Conservation (phyloP, 2,329 filamentous ascomycete species). For the Aspergillus neotritici region DNA sequence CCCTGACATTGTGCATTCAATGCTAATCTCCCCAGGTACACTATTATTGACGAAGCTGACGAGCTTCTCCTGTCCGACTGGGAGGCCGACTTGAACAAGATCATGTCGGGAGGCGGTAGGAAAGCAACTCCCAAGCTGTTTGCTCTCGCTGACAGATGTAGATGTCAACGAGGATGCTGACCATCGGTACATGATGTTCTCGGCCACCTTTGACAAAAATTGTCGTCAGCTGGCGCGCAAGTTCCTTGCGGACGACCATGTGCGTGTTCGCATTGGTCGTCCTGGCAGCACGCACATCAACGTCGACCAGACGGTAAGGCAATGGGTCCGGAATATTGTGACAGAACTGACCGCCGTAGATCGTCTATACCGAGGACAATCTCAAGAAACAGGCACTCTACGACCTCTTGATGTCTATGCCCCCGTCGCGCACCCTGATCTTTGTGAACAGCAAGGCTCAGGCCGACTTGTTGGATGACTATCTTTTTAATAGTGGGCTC, state of each 20-base stretch:
- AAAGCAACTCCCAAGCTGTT: slow-evolving; percentile 14
- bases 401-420: slow-evolving; percentile 64
- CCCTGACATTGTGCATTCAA: background rate
- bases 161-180: slow-evolving; percentile 71
- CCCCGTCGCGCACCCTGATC: slow-evolving; percentile 73
- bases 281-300: slow-evolving; percentile 77
- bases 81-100: slow-evolving; percentile 66
- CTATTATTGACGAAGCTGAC: slow-evolving; percentile 89
- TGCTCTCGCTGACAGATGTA: slow-evolving; percentile 16
- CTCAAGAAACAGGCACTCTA: slow-evolving; percentile 66
- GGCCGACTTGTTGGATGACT: slow-evolving; percentile 84
- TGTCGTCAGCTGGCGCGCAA: slow-evolving; percentile 71
- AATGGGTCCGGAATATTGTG: background rate
- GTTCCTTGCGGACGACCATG: slow-evolving; percentile 66
- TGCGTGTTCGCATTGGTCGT: slow-evolving; percentile 81
- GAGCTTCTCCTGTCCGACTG: slow-evolving; percentile 81
- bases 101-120: slow-evolving; percentile 77
- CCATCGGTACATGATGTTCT: slow-evolving; percentile 75
- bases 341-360: slow-evolving; percentile 23
- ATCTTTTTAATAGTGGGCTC: slow-evolving; percentile 69
- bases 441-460: slow-evolving; percentile 79
- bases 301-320: slow-evolving; percentile 63
- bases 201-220: slow-evolving; percentile 82
- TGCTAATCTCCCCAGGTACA: slow-evolving; percentile 41
- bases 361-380: slow-evolving; percentile 61